Evolutionary conservation across 2,329 filamentous ascomycete genomes (phyloP).

Genomic region (Neurospora sp.): DNA sequence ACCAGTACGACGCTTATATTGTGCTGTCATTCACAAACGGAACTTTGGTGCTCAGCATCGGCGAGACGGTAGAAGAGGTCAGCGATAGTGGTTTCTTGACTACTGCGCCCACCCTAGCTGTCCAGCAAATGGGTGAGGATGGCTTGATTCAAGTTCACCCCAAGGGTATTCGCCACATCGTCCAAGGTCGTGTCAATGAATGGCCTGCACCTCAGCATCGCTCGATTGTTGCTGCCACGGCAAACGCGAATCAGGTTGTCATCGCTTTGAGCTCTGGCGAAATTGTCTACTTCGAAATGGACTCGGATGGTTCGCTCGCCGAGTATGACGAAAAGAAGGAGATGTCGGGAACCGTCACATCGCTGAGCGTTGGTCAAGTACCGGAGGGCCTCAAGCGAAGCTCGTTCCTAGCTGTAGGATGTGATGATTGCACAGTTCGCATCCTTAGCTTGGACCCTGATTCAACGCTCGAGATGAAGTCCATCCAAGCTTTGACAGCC

Average conservation of each 20-base stretch:
- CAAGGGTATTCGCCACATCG: conserved; percentile 89
- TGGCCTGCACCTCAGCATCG: conserved; percentile 91
- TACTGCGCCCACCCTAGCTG: conserved; percentile 78
- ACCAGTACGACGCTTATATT: conserved; percentile 89
- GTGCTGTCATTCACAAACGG: conserved; percentile 86
- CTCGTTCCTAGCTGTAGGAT: conserved; percentile 90
- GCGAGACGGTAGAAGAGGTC: conserved; percentile 93
- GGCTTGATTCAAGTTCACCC: conserved; percentile 90
- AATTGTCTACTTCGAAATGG: conserved; percentile 97
- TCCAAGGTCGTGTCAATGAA: conserved; percentile 70
- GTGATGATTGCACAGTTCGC: conserved; percentile 91
- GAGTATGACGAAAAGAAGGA: conserved; percentile 94
- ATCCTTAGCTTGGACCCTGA: conserved; percentile 86
- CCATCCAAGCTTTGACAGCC: conserved; percentile 85
- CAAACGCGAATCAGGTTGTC: conserved; percentile 87
- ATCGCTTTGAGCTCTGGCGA: conserved; percentile 92
- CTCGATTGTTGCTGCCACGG: conserved; percentile 87
- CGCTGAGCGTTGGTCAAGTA: conserved; percentile 85
- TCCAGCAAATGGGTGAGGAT: conserved; percentile 89
- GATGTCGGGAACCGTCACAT: conserved; percentile 92
- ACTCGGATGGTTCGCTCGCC: conserved; percentile 76
- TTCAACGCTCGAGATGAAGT: conserved; percentile 84
- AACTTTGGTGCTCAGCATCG: conserved; percentile 87
- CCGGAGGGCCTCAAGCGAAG: conserved; percentile 83
- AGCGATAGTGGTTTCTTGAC: conserved; percentile 88